Base-by-base conservation (phyloP, 176 grass and related monocot genomes). In the Rhynchospora pubera region DNA sequence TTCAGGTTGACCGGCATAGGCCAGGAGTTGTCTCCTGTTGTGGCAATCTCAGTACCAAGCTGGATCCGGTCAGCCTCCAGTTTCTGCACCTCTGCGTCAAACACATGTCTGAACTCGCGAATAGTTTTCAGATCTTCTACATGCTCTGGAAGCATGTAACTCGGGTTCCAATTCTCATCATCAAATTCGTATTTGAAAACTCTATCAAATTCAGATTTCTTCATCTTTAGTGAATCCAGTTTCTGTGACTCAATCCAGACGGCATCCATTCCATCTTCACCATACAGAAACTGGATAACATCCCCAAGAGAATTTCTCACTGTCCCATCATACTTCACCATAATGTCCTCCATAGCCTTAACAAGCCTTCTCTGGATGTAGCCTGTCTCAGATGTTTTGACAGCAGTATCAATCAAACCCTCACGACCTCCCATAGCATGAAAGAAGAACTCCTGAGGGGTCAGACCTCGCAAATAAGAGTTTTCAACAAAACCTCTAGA, bases 291-390 rank as follows among this genome's bases (percentile, higher is more conserved):
- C 76, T 98, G 96, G 78, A 98, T 98, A 56, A 93, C 92, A 84
- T 98, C 96, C 14, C 96, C 96, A 8, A 98, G 67, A n/a, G 96
- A 98, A 65, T 98, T 98, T 82, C 96, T 89, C 30, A 98, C 96
- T 48, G 96, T 98, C 13, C 92, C 92, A 81, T 98, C 96, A 82
- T 98, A 98, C 78, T 98, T 98, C 9, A 98, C 96, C 92, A 98
- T 98, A 7, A 98, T 98, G 84, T 98, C 96, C 79, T 98, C 96
- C 96, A 98, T 98, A 86, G 96, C 96, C 75, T 98, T 98, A 60
- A 98, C 96, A 67, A 98, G 92, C 28, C 96, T 83, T 10, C 96
- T 80, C 45, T 98, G 96, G 53, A 98, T 98, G 78, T 98, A 98
- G 15, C 96, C 96, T 11, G 96, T 98, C 51, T 98, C 96, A 43